Base-by-base conservation (phyloP, 2,329 filamentous ascomycete species). In the Laburnicola sp. region DNA sequence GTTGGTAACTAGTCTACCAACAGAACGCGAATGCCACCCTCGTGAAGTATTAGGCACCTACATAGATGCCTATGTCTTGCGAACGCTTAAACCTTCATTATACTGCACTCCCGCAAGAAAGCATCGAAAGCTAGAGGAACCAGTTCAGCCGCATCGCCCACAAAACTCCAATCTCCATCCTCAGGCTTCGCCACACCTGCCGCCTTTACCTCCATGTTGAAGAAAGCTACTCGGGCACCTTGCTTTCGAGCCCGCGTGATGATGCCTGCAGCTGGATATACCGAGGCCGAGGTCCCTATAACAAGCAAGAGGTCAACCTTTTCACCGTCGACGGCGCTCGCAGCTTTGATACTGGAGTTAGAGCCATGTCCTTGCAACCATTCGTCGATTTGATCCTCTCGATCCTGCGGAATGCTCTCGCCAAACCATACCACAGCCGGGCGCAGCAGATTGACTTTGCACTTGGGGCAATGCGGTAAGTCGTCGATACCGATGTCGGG, bases 241-340 rank as follows among this genome's bases (percentile, higher is more conserved):
- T 42, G 25, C 23, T 45, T 50, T 27, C 47, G 35, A 22, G 47
- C 47, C 26, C 35, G 39, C 6, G 31, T 28, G 27, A 43, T 37
- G 25, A 44, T 44, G 10, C 47, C 47, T n/a, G 47, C 47, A 6
- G 47, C 47, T 26, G 47, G 47, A 32, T 35, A 50, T 8, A 50
- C 47, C 25, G 26, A 32, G 10, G 39, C 34, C 26, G 47, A 50
- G 6, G 47, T 50, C 16, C 47, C 47, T 27, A 50, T 40, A 10
- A 44, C 40, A 32, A 50, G 34, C 34, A 42, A 42, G 2, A 50
- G 26, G 27, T 50, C 47, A 8, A 50, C 47, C 6, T 48, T 36
- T 3, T 26, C 27, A 6, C 39, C 34, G 21, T 39, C 27, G 25
- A 40, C n/a, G 16, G 25, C 16, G 25, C 26, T 28, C 6, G 23